Evolutionary conservation across 2,329 filamentous ascomycete genomes (phyloP), one percentile per base, ranked within the genome.

Genomic region (Trichoderma harzianum): DNA sequence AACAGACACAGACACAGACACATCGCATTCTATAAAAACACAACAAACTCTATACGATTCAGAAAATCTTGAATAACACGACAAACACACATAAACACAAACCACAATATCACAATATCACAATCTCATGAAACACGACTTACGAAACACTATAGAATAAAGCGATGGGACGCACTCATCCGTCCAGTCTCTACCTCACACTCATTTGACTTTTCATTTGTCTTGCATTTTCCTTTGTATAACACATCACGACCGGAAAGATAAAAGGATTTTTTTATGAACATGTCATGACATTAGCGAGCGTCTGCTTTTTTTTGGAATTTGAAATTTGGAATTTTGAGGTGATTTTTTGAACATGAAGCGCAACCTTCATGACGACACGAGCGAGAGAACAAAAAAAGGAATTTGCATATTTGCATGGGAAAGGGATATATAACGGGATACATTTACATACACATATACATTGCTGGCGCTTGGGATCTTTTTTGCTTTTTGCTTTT

Each of bases 401-500:
- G 28, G 57, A 16, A 62, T 26, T 36, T 28, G 66, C 55, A 61
- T 51, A 26, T 53, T 61, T 47, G 10, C 39, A 69, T 69, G 67
- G 67, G 39, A 51, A 51, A 28, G 24, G 43, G 30, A 53, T 53
- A 69, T 69, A 69, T 61, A 69, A 69, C 32, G 57, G 67, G 57
- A 28, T 26, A 28, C 53, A 57, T 57, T 43, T 61, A 69, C 55
- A 69, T 61, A 61, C 34, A 53, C 39, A 69, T 53, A 69, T 69
- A 69, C 21, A 69, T 69, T 62, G 47, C 57, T 60, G 65, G 67
- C 39, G 43, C 66, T n/a, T 62, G 39, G 67, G 67, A 60, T 51
- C 18, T 14, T 14, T n/a, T 34, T 26, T 66, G 30, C 12, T 32
- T 47, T n/a, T 34, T 34, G 34, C n/a, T 11, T 32, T n/a, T 3